Base-by-base conservation (phyloP, 495 filamentous ascomycete genomes). In the Penicillium angulare region DNA sequence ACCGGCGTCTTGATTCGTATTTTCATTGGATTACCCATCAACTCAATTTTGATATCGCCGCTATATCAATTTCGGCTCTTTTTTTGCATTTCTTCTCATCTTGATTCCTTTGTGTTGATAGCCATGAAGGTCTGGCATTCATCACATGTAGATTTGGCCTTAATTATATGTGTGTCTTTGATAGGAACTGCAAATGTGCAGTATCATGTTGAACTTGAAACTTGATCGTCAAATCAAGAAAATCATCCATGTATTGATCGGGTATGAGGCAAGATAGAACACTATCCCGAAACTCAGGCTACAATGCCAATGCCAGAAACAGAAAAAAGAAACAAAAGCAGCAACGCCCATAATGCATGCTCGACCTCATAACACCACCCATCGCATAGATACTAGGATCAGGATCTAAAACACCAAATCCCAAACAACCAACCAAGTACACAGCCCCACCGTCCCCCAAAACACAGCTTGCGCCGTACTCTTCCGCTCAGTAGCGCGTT, bases 381-480 rank as follows among this genome's bases (percentile, higher is more conserved):
- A n/a, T n/a, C n/a, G n/a, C n/a, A n/a, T n/a, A n/a, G n/a, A n/a
- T n/a, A n/a, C n/a, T n/a, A n/a, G n/a, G n/a, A n/a, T n/a, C n/a
- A n/a, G n/a, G n/a, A n/a, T 12, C 56, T 72, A 97, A 65, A 96
- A 89, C 23, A 96, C 69, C 65, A 96, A 69, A 80, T 99, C 93
- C 89, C 91, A 99, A n/a, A 90, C 73, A 7, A 99, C 77, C 50
- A 99, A 76, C 59, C 86, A 85, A 3, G 81, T 71, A 65, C 90
- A 96, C 50, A 97, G 76, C 0, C 85, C 87, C 22, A 86, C 84
- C 6, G 90, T 90, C 10, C 85, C 88, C 71, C 86, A 96, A 62
- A 97, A 99, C 22, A 96, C 86, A 55, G 86, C 87, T 59, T 85
- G 85, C 21, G 93, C 93, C 31, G 90, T 86, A 76, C 91, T 95